Percentiles rank a stretch among this genome's conserved stretches.
Evolutionary conservation across 176 grass and related monocot genomes (phyloP).

Genomic region (Zizania latifolia): DNA sequence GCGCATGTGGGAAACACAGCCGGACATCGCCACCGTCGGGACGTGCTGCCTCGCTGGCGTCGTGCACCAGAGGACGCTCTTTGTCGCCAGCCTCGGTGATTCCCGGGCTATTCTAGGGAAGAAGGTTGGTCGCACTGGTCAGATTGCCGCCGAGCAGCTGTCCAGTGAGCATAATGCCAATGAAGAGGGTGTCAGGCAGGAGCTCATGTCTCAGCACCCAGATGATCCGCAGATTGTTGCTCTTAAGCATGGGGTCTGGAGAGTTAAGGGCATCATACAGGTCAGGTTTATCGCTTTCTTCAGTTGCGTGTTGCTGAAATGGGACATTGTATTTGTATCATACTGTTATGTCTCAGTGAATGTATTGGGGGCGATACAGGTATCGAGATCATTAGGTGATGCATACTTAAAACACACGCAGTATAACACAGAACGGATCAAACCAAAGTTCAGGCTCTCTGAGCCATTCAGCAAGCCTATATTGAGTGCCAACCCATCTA

Average conservation of each 20-base stretch:
- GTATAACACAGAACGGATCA: conserved; percentile 79
- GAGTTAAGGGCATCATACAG: conserved; percentile 95
- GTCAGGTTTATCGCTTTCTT: conserved; percentile 22
- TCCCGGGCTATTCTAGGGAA: conserved; percentile 72
- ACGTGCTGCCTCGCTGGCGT: conserved; percentile 77
- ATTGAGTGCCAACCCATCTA: conserved; percentile 58
- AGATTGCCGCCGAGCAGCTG: conserved; percentile 67
- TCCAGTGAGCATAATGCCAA: conserved; percentile 87
- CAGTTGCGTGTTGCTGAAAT: neutral
- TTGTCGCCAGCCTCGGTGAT: conserved; percentile 78
- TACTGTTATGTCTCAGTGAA: neutral
- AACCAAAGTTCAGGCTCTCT: conserved; percentile 73
- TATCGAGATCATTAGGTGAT: conserved; percentile 82
- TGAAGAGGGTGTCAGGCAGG: conserved; percentile 61
- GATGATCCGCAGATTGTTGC: conserved; percentile 78
- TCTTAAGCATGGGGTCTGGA: conserved; percentile 89
- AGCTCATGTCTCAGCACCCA: conserved; percentile 65
- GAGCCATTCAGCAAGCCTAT: conserved; percentile 70
- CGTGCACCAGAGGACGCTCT: conserved; percentile 51
- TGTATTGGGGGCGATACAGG: conserved; percentile 39
- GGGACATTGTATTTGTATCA: conserved; percentile 3
- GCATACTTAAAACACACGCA: conserved; percentile 66
- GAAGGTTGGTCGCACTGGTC: conserved; percentile 46
- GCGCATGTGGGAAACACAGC: conserved; percentile 47
- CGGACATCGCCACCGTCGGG: conserved; percentile 68